Evolutionary conservation across 495 filamentous ascomycete genomes (phyloP), one percentile per base, ranked within the genome.

Genomic region (Penicillium antarcticum): DNA sequence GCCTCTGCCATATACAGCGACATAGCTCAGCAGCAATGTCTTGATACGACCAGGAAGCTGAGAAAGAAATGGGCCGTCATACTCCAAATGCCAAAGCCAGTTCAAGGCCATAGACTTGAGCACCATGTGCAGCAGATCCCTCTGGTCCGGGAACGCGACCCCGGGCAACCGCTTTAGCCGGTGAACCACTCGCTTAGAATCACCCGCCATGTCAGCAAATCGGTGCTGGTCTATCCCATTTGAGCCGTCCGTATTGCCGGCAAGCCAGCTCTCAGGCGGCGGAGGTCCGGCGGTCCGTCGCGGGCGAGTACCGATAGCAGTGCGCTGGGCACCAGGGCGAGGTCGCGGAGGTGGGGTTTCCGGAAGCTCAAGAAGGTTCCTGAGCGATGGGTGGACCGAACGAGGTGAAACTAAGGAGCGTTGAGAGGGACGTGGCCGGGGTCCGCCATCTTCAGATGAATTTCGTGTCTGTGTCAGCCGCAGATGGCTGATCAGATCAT

Each of bases 231-330:
- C 24, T 24, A 14, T 11, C 4, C 12, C 21, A 10, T 42, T 13
- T 23, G 51, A 29, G 21, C 24, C 19, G 5, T 73, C 55, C 5
- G 47, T 42, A 32, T 68, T 59, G 10, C 48, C 52, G n/a, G 61
- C 32, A n/a, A 86, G 58, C 89, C 89, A 94, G 58, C 86, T 90
- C 24, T 72, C 74, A 2, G 89, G 89, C 16, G 87, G 74, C 8
- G 87, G 78, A 4, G 89, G 88, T 0, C 88, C 89, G 1, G 87
- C 70, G 0, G 81, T 79, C 13, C 73, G 63, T 49, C 81, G 76
- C 24, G 77, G 62, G 57, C 67, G 66, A 67, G 73, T 47, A 19
- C 61, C 63, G 26, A 73, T 59, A 59, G 61, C 69, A 26, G 62
- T 49, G 38, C 69, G 60, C 23, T 77, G 68, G 44, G 63, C 59